Base-by-base conservation (phyloP, 139 green algal species). In the Chlorella sp. region DNA sequence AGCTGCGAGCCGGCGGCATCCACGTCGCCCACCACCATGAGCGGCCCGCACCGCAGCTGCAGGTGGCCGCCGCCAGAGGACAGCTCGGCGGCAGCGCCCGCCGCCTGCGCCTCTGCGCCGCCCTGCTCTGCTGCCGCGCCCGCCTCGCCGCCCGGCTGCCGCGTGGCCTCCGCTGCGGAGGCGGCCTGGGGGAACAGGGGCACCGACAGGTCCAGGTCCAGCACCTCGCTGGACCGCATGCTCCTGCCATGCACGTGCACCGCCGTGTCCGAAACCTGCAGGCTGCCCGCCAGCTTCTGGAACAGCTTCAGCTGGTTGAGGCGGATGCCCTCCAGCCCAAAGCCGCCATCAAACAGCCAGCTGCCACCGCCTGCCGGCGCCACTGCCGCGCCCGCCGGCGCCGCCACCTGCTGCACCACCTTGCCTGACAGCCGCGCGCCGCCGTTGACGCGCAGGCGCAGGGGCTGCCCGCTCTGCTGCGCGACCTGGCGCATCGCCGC, bases 161-260 rank as follows among this genome's bases (percentile, higher is more conserved):
- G 25, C 17, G 8, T 38, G 55, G 19, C 64, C 21, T 53, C 64
- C 19, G 9, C 45, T 73, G 33, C 67, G 58, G 31, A 14, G 35
- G 61, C 29, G 17, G 36, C 58, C 51, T 58, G 31, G 3, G 31
- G 48, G 60, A 87, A 62, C 48, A 86, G 53, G 14, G 87, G 84
- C 67, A 94, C 67, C 5, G 84, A 80, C 25, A 96, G 69, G 68
- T 93, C 82, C 17, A 96, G 53, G 43, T 95, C 87, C 41, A 97
- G 51, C 38, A 83, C 61, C 66, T 95, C 91, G 67, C 91, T 84
- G 36, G 81, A 25, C 9, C 85, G 46, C 31, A 61, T 53, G 5
- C 86, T 79, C 65, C 82, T 79, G 38, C 80, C 83, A 46, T 87
- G 72, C 33, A 90, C 56, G 23, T 69, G 69, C 6, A 91, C 51